Base-by-base conservation (phyloP, 805 yeast genomes). In the Clavispora vitiphila region DNA sequence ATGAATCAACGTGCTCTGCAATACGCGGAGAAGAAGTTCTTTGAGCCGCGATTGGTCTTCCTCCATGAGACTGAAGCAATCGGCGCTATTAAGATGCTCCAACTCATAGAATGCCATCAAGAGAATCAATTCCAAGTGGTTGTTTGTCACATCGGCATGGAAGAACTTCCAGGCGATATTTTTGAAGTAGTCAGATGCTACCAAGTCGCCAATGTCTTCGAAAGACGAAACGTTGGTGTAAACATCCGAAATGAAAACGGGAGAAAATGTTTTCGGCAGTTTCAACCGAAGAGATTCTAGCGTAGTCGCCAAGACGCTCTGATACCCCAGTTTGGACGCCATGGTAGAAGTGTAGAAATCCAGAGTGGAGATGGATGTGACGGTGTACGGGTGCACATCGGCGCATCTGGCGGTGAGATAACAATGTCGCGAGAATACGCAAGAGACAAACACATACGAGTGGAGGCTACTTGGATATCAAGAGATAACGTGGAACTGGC, bases 101-200 rank as follows among this genome's bases (percentile, higher is more conserved):
- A 29, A 37, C 22, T 48, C 52, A 24, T 50, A 49, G 8, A 40
- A 20, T 16, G 40, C 31, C 20, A 61, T 24, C 22, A 59, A 37
- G 4, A 61, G 56, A 8, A 72, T 54, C 36, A 65, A 50, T 27
- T 66, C 65, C 4, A 74, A 55, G 48, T 74, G 78, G 21, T 60
- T 64, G 35, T 61, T 54, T 3, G 73, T 57, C 8, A 64, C 58
- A 43, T 72, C 74, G 9, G 56, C 57, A 37, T 65, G 64, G 43
- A 71, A 70, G 32, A 56, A 48, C 10, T 58, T 60, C 79, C 78
- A 76, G 11, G 70, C 55, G 19, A 64, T 61, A n/a, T 54, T 47
- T 15, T 47, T 37, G 26, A 65, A 56, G 44, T 54, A 64, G 16
- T 44, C 50, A 1, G 62, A 39, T 7, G 37, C 35, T 8, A 44